Evolutionary conservation across 2,329 filamentous ascomycete genomes (phyloP).

Genomic region (Cyanodermella asteris): DNA sequence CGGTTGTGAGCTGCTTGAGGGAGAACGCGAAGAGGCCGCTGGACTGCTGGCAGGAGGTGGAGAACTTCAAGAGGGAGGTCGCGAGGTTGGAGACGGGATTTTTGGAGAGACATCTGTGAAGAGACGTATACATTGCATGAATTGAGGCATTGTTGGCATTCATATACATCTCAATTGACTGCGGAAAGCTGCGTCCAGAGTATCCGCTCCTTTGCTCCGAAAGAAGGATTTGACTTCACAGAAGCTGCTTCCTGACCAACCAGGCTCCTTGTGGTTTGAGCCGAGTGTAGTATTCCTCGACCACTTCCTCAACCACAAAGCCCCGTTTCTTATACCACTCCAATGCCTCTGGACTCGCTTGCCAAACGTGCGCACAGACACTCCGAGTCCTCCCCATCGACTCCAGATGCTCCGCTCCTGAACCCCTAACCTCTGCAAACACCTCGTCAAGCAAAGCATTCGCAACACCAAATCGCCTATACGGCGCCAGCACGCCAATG

Average conservation of each 20-base stretch:
- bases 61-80: constrained; percentile 29
- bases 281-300: constrained; percentile 36
- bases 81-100: constrained; percentile 28
- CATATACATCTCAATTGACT: not conserved
- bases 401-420: not conserved
- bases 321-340: constrained; percentile 38
- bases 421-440: constrained; percentile 9
- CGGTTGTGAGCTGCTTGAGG: constrained; percentile 27
- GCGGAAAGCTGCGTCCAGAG: not conserved
- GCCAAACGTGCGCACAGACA: constrained; percentile 43
- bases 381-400: constrained; percentile 14
- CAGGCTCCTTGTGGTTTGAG: constrained; percentile 33
- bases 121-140: not conserved
- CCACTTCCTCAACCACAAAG: constrained; percentile 27
- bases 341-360: constrained; percentile 35
- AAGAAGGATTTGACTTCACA: constrained; percentile 1
- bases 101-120: constrained; percentile 23
- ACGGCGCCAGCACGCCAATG: constrained; percentile 35
- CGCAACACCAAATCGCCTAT: constrained; percentile 35
- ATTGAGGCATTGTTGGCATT: not conserved
- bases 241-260: constrained; percentile 20
- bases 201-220: not conserved
- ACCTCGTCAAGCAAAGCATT: constrained; percentile 28
- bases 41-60: constrained; percentile 34
- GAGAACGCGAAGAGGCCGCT: constrained; percentile 28